These are phyloP conservation scores for Euphrasia confusa DNA, from an alignment of 257 asterid species.

Conservation along the genomic window DNA sequence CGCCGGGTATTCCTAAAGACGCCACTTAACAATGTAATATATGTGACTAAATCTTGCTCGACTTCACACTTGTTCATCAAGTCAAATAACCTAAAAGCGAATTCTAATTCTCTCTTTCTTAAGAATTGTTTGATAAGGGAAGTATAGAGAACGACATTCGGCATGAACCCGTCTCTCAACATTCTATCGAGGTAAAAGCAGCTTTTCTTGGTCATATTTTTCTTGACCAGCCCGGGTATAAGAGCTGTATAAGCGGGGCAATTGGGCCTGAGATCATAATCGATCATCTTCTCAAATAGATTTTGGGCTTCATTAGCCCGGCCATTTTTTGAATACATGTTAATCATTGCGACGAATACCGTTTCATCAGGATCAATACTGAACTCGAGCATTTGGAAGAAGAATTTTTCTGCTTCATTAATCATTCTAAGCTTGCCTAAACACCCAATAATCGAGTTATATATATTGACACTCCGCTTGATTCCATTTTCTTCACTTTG, in stretches of 20 bases:
- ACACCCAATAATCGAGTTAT: conserved; percentile 43
- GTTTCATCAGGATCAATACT: conserved; percentile 47
- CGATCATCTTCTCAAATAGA: conserved; percentile 43
- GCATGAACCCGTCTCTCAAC: conserved; percentile 55
- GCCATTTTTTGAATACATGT: conserved; percentile 53
- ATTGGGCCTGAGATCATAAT: conserved; percentile 39
- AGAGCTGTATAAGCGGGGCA: conserved; percentile 51
- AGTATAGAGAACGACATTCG: conserved; percentile 50
- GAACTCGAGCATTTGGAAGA: conserved; percentile 42
- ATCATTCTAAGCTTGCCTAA: conserved; percentile 42
- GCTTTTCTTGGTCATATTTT: conserved; percentile 44
- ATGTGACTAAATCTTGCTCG: conserved; percentile 41
- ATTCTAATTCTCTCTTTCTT: conserved; percentile 45
- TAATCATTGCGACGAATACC: conserved; percentile 49
- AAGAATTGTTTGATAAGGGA: conserved; percentile 54
- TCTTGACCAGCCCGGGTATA: conserved; percentile 52
- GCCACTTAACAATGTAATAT: conserved; percentile 48
- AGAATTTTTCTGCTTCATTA: conserved; percentile 38
- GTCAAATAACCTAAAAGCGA: conserved; percentile 45
- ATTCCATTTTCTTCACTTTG: conserved; percentile 43
- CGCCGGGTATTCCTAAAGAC: conserved; percentile 40
- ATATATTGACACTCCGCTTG: conserved; percentile 41
- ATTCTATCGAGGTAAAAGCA: conserved; percentile 48
- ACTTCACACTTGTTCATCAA: conserved; percentile 50
- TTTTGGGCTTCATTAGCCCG: conserved; percentile 35